Conservation (phyloP, 257 asterid genomes). For the Solanum lycopersicoides region DNA sequence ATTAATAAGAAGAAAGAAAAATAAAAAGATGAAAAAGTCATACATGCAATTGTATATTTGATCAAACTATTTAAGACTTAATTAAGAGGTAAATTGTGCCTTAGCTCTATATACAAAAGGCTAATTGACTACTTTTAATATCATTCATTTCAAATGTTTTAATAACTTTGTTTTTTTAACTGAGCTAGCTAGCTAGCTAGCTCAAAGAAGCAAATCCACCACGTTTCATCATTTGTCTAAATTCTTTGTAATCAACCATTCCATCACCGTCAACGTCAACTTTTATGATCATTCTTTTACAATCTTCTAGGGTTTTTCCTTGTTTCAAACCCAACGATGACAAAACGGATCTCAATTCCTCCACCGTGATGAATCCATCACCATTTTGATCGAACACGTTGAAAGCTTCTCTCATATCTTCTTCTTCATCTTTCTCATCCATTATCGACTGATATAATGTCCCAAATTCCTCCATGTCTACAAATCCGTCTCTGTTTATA, state of each 20-base stretch:
- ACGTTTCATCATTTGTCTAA: conserved; percentile 36
- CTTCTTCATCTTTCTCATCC: conserved; percentile 27
- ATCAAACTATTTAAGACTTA: neutral
- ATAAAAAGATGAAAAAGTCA: neutral
- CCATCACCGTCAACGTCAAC: conserved; percentile 39
- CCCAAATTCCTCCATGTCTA: conserved; percentile 33
- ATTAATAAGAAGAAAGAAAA: neutral
- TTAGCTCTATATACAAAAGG: neutral
- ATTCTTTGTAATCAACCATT: conserved; percentile 25
- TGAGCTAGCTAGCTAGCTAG: neutral
- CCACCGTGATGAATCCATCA: conserved; percentile 31
- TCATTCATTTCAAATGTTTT: neutral
- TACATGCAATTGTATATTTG: neutral
- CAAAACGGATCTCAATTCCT: conserved; percentile 29
- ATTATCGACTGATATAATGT: conserved; percentile 20
- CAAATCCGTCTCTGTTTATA: conserved; percentile 22
- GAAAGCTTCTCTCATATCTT: conserved; percentile 27
- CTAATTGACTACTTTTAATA: neutral
- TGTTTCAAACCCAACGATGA: conserved; percentile 25
- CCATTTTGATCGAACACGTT: conserved; percentile 35
- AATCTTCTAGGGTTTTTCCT: conserved; percentile 25
- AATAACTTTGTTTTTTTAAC: no score
- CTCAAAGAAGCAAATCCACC: conserved; percentile 33
- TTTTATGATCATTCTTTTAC: conserved; percentile 25
- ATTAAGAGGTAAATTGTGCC: neutral